A percentile compares a stretch with the other conserved stretches of the same genome.
Evolutionary conservation across 257 asterid species (phyloP).

Genomic region (Marsdenia floribunda): DNA sequence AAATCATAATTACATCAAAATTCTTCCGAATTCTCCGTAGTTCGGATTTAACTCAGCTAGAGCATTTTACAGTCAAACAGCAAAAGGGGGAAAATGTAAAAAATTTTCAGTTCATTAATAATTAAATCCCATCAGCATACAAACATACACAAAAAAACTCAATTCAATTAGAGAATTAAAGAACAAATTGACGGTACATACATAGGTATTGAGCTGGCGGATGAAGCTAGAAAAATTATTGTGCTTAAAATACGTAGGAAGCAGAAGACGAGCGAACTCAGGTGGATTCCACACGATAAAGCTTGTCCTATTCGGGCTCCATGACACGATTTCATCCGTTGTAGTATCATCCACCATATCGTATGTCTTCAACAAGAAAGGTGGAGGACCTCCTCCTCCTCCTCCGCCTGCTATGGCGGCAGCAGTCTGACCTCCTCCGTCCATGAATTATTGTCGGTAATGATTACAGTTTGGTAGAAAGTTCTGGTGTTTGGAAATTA

Average conservation of each 20-base stretch:
- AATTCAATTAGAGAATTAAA: neutral
- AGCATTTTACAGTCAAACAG: neutral
- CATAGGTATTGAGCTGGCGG: conserved; percentile 91
- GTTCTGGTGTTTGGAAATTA: neutral
- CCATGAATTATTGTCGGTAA: neutral
- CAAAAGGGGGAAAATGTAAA: neutral
- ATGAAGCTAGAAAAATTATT: conserved; percentile 85
- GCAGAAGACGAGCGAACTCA: conserved; percentile 69
- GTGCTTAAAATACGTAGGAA: conserved; percentile 80
- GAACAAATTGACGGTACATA: conserved; percentile 21
- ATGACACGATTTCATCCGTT: conserved; percentile 69
- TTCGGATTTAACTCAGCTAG: neutral
- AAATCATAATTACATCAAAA: neutral
- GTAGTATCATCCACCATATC: conserved; percentile 78
- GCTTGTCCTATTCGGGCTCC: conserved; percentile 60
- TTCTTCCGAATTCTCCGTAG: neutral
- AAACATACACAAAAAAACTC: neutral
- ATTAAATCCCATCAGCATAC: neutral
- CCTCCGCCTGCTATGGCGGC: conserved; percentile 23
- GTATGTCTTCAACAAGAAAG: conserved; percentile 67
- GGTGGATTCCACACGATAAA: conserved; percentile 89
- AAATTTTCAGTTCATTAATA: neutral
- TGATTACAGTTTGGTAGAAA: neutral
- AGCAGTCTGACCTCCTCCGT: neutral
- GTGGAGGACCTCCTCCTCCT: conserved; percentile 77